Evolutionary conservation across 768 basidiomycete species (phyloP).

Genomic region (Gloeophyllum trabeum): DNA sequence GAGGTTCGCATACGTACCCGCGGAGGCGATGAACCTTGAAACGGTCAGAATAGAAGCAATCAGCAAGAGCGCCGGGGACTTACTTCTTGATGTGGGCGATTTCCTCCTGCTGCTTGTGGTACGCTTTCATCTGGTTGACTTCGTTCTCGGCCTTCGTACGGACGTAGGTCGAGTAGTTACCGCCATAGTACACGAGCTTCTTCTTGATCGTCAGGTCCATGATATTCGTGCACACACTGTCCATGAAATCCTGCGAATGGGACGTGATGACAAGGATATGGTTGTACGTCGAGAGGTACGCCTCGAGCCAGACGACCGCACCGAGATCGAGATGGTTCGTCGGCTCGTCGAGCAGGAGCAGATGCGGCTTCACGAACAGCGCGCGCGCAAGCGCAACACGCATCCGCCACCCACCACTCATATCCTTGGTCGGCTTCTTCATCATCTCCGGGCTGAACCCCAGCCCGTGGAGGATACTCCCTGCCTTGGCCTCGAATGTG

Average conservation of each 20-base stretch:
- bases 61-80: constrained; percentile 14
- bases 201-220: constrained; percentile 93
- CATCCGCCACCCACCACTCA: constrained; percentile 99
- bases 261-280: constrained; percentile 97
- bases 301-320: constrained; percentile 98
- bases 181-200: constrained; percentile 88
- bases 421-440: constrained; percentile 94
- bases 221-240: constrained; percentile 93
- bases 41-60: constrained; percentile 3
- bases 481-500: constrained; percentile 94
- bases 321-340: constrained; percentile 94
- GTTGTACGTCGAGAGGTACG: constrained; percentile 95
- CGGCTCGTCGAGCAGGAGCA: constrained; percentile 88
- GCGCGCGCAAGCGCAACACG: constrained; percentile 94
- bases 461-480: constrained; percentile 93
- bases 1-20: constrained; percentile 98
- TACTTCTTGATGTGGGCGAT: constrained; percentile 98
- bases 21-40: constrained; percentile 90
- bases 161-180: constrained; percentile 97
- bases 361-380: constrained; percentile 92
- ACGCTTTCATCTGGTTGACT: constrained; percentile 99
- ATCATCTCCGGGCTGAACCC: constrained; percentile 90
- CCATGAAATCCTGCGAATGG: constrained; percentile 99
- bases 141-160: constrained; percentile 96
- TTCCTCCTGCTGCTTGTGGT: constrained; percentile 96